Evolutionary conservation across 257 asterid genomes (phyloP), one percentile per base, ranked within the genome.

Genomic region (Primulina tabacum): DNA sequence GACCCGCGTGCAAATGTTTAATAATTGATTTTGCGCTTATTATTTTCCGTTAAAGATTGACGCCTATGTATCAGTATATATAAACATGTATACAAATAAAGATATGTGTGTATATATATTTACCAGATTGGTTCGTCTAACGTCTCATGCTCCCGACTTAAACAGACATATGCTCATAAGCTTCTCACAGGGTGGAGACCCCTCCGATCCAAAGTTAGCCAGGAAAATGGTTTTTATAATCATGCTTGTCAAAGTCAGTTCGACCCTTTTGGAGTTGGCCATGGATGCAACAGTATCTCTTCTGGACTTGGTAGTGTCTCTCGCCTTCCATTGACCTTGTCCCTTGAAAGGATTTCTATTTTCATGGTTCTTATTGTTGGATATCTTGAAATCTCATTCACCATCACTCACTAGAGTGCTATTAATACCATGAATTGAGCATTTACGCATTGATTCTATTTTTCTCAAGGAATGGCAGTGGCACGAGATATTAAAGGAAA

Each of bases 231-330:
- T 69, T 65, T 37, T 70, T 66, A 84, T 56, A 80, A 76, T 40
- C 57, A 64, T 71, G 68, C 82, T 10, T 74, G 78, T 72, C 83
- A 76, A 59, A 43, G 76, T 64, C 87, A 76, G 64, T 86, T 82
- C 62, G 86, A 92, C 61, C 92, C 96, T 50, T 80, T 92, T 77
- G 88, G 83, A 65, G 79, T 90, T n/a, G 98, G 90, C 70, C 96
- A 89, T 76, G 97, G 98, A 67, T 92, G 98, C 82, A 89, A 83
- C 81, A 86, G 97, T 69, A 85, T 92, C 68, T 92, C 98, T 69
- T 89, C 98, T 71, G 96, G 92, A 76, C 98, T 92, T 71, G 98
- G 98, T 92, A 87, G 26, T 57, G 24, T 20, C 26, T 26, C 60
- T 76, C 50, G 70, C 30, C 74, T 67, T 68, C 50, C 73, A 24